Percentiles rank a stretch among this genome's conserved stretches.
Conservation (phyloP, 371 early-diverging fungal genomes). For the Apophysomyces elegans region DNA sequence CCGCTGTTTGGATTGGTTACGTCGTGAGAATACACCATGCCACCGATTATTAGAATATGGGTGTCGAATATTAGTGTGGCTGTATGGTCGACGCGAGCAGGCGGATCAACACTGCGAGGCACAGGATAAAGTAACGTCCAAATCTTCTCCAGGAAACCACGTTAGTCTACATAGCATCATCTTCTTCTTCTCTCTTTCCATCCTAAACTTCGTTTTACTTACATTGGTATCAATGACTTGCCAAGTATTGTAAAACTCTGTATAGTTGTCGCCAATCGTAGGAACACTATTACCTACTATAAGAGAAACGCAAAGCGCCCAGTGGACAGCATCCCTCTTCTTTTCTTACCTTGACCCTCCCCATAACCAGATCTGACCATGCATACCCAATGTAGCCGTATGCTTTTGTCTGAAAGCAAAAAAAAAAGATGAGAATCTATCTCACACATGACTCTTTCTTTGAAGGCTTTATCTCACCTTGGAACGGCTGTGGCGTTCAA, state of each 20-base stretch:
- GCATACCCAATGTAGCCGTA: conserved; percentile 34
- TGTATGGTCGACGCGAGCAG: conserved; percentile 35
- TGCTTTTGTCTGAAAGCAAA: conserved; percentile 31
- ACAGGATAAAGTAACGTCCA: conserved; percentile 22
- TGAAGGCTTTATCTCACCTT: conserved; percentile 17
- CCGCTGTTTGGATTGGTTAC: conserved; percentile 34
- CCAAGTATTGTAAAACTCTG: conserved; percentile 34
- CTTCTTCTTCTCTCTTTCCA: no score
- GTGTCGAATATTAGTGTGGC: conserved; percentile 29
- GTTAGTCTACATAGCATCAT: no score
- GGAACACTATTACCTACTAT: not conserved
- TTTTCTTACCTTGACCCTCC: conserved; percentile 39
- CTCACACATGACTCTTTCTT: conserved; percentile 10
- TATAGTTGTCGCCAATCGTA: conserved; percentile 16
- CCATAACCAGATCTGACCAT: conserved; percentile 46
- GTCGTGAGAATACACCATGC: conserved; percentile 24
- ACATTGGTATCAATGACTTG: conserved; percentile 36
- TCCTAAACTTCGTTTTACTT: not conserved
- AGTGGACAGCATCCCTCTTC: not conserved
- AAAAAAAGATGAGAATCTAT: not conserved
- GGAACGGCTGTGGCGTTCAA: conserved; percentile 12
- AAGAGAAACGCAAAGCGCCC: not conserved
- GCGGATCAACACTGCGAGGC: conserved; percentile 18
- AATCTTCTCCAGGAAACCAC: conserved; percentile 5
- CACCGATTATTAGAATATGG: conserved; percentile 28